Percentiles rank a stretch among this genome's conserved stretches.
phyloP scores from a whole-genome alignment of 257 asterid genomes.

The Nicotiana knightiana region DNA sequence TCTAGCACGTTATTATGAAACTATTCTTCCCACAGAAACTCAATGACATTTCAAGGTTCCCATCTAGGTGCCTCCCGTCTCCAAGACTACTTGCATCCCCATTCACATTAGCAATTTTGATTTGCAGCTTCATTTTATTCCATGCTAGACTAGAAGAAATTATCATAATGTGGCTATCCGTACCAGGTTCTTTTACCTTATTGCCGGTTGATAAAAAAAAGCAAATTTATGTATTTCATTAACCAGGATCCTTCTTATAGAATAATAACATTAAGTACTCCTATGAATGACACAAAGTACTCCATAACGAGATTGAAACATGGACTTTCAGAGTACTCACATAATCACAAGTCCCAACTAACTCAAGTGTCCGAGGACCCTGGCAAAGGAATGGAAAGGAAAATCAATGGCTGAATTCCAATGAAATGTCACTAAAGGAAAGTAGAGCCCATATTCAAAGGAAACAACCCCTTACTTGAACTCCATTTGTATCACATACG shows the following conservation, averaged over 20 bases:
- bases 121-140: neutral
- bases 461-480: constrained; percentile 46
- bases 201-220: neutral
- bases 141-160: neutral
- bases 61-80: neutral
- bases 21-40: neutral
- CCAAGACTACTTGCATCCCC: neutral
- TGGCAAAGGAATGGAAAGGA: constrained; percentile 27
- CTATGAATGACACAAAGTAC: neutral
- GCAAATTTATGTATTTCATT: neutral
- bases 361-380: constrained; percentile 64
- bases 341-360: constrained; percentile 64
- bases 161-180: neutral
- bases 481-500: constrained; percentile 57
- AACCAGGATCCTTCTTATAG: neutral
- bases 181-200: neutral
- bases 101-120: neutral
- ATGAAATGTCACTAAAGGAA: constrained; percentile 4
- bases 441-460: neutral
- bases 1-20: neutral
- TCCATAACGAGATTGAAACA: neutral
- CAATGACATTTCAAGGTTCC: neutral
- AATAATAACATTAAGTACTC: neutral
- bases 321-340: constrained; percentile 40
- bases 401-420: neutral